These are phyloP conservation scores for Nectriaceae sp. DNA, from an alignment of 2,329 filamentous ascomycete genomes.

Conservation along the genomic window DNA sequence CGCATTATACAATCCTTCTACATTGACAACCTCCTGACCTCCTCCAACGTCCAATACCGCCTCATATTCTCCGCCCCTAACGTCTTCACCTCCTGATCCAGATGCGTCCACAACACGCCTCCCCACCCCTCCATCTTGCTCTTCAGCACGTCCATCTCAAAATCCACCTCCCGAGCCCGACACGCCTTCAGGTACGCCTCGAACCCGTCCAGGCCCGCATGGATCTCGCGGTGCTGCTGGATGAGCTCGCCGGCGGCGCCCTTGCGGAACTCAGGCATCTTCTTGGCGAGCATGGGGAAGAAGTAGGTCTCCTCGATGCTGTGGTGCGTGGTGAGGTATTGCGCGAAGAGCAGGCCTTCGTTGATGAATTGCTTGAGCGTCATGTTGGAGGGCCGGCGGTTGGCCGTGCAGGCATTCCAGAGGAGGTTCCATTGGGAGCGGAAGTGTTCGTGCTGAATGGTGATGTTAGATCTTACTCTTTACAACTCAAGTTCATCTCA, in stretches of 20 bases:
- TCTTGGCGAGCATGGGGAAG: slow-evolving; percentile 74
- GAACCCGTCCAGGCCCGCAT: slow-evolving; percentile 70
- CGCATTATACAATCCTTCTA: too few species aligned
- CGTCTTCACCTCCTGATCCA: slow-evolving; percentile 81
- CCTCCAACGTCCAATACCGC: slow-evolving; percentile 74
- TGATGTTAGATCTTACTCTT: not conserved
- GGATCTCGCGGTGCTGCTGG: slow-evolving; percentile 77
- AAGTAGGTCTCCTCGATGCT: slow-evolving; percentile 79
- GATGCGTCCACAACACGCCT: slow-evolving; percentile 75
- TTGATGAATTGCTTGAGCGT: slow-evolving; percentile 69
- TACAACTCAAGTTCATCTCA: not conserved
- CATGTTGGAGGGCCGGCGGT: slow-evolving; percentile 63
- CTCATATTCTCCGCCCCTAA: slow-evolving; percentile 87
- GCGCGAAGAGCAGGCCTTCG: slow-evolving; percentile 68
- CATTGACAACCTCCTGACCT: slow-evolving; percentile 72
- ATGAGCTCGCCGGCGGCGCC: slow-evolving; percentile 57
- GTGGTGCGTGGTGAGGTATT: slow-evolving; percentile 76
- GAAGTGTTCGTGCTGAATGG: slow-evolving; percentile 72
- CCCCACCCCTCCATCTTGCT: slow-evolving; percentile 77
- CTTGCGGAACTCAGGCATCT: slow-evolving; percentile 74
- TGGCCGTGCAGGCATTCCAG: slow-evolving; percentile 62
- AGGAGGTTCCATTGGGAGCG: slow-evolving; percentile 72
- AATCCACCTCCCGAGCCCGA: slow-evolving; percentile 60
- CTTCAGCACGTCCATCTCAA: slow-evolving; percentile 62
- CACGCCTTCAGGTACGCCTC: slow-evolving; percentile 67